Base-by-base conservation (phyloP, 805 yeast genomes). In the Nakazawaea pomicola region DNA sequence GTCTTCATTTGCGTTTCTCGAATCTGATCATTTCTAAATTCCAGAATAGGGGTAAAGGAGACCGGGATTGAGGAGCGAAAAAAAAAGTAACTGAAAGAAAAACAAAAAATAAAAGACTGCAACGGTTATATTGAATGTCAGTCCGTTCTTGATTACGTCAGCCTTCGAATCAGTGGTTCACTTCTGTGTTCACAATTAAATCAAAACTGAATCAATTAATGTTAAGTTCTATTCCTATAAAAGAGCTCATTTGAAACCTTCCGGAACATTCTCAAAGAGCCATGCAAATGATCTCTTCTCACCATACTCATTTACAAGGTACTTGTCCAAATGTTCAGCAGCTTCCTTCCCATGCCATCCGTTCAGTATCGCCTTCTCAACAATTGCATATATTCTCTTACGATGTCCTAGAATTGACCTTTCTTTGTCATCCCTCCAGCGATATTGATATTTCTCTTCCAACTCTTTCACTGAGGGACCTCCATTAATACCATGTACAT, bases 391-490 rank as follows among this genome's bases (percentile, higher is more conserved):
- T 16, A 76, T 64, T 29, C 69, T 72, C 50, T 70, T 74, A 29
- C 82, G 58, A 45, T 81, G 57, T 32, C 72, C 64, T 49, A 71
- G 75, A 32, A 77, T 68, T 46, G 77, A 69, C 42, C 70, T 68
- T 20, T 72, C 72, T 0, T 80, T 78, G 14, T 71, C 64, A 36
- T 65, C 47, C 54, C 82, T 64, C 83, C 83, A 76, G 24, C 71
- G 68, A 2, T 77, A 66, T 36, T 69, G 71, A 47, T 67, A 76
- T 44, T 69, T 64, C 5, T 50, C 40, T 49, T 76, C 81, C 55
- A 76, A 55, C 9, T 67, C 60, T 44, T 65, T 68, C 33, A 76
- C 64, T 3, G 80, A 72, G 0, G 79, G 79, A 46, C 74, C 76
- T 3, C 67, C 73, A 40, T 69, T 63, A 6, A 70, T 45, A 0